A percentile compares a stretch with the other conserved stretches of the same genome.
These are phyloP conservation scores for Herpetomonas tarakana DNA, from an alignment of 208 protist species.

Conservation along the genomic window DNA sequence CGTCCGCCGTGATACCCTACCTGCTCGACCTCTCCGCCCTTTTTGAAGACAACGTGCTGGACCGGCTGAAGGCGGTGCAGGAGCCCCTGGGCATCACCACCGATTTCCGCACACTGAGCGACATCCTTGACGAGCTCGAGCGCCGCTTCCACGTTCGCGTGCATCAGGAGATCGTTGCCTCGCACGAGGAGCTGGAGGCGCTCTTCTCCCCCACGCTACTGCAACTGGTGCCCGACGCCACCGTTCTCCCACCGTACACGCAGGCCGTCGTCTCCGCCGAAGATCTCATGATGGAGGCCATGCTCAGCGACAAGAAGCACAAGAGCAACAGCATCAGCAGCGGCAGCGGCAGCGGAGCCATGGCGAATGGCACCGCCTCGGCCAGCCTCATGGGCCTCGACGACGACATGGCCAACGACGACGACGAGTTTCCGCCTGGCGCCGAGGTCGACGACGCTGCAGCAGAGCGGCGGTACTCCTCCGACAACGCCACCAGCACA, in stretches of 20 bases:
- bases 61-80: slow-evolving; percentile 57
- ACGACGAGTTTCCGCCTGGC: slow-evolving; percentile 28
- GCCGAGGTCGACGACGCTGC: slow-evolving; percentile 63
- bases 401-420: slow-evolving; percentile 26
- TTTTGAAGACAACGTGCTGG: slow-evolving; percentile 71
- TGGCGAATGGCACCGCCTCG: background rate
- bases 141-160: slow-evolving; percentile 46
- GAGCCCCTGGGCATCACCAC: slow-evolving; percentile 52
- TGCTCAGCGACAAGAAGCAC: slow-evolving; percentile 28
- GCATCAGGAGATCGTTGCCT: slow-evolving; percentile 65
- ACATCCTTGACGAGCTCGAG: slow-evolving; percentile 69
- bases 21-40: slow-evolving; percentile 71
- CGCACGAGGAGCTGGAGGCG: slow-evolving; percentile 69
- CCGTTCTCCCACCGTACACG: slow-evolving; percentile 66
- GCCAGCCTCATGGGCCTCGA: slow-evolving; percentile 6
- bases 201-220: slow-evolving; percentile 78
- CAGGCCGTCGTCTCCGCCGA: slow-evolving; percentile 57
- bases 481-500: slow-evolving; percentile 13
- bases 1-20: slow-evolving; percentile 45
- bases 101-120: slow-evolving; percentile 73
- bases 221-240: slow-evolving; percentile 81
- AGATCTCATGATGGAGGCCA: slow-evolving; percentile 62
- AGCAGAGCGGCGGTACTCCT: slow-evolving; percentile 31
- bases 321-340: slow-evolving; percentile 3
- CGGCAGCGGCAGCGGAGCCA: background rate